Evolutionary conservation across 2,329 filamentous ascomycete genomes (phyloP), one percentile per base, ranked within the genome.

Genomic region (Ploettnerulaceae sp.): DNA sequence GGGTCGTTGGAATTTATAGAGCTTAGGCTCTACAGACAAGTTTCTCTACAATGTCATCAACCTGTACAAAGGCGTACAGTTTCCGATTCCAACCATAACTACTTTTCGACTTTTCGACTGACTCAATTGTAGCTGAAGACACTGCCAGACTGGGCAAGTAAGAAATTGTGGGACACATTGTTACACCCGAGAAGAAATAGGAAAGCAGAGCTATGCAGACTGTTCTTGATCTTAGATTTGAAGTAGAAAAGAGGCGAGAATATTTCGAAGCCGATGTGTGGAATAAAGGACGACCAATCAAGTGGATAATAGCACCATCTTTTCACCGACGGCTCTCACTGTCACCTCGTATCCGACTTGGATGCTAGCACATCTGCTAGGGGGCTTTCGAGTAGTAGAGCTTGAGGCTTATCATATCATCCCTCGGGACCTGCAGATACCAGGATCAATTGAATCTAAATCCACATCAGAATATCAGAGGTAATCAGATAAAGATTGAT

Each of bases 1-100:
- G 36, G n/a, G 8, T 12, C 20, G 8, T 22, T 28, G 36, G 24
- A 25, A 20, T 39, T 39, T 39, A 39, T 39, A n/a, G n/a, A 39
- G 26, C 14, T 9, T 26, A 15, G 14, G 20, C 22, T 15, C 14
- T 18, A 25, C 14, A 39, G 24, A 25, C 22, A 15, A 37, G 12
- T 4, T 5, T 18, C 22, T 25, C 28, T 9, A 22, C 12, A 39
- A 17, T 26, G 8, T 28, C 24, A 39, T 28, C 36, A 39, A 25
- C 24, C 22, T 28, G 36, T 39, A 28, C n/a, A n/a, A n/a, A n/a
- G n/a, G n/a, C n/a, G n/a, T 29, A 28, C 14, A 7, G 17, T 39
- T 26, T 26, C 36, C 34, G 34, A n/a, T 7, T n/a, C n/a, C 20
- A 7, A 22, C 34, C 34, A 28, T n/a, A 28, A 18, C 2, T 20